A percentile compares a stretch with the other conserved stretches of the same genome.
Evolutionary conservation across 2,329 filamentous ascomycete species (phyloP).

Genomic region (Apiospora aurea): DNA sequence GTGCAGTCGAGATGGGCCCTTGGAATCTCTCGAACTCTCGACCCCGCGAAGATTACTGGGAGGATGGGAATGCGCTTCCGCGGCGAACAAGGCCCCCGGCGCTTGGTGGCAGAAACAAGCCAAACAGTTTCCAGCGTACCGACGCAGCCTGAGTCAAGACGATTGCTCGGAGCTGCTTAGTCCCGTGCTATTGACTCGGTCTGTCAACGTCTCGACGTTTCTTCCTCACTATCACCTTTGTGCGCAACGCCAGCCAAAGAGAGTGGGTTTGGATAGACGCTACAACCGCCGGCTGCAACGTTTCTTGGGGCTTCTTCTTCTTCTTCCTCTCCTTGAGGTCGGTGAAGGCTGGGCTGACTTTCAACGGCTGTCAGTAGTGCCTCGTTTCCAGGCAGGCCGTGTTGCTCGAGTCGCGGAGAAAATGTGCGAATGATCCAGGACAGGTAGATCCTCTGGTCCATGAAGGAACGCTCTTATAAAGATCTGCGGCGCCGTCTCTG

Average conservation of each 20-base stretch:
- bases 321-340: background rate
- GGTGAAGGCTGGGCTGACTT: constrained; percentile 8
- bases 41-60: background rate
- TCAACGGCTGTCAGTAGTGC: background rate
- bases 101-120: constrained; percentile 16
- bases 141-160: background rate
- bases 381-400: constrained; percentile 1
- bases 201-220: constrained; percentile 11
- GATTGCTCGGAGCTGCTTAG: constrained; percentile 15
- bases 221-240: constrained; percentile 10
- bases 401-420: constrained; percentile 17
- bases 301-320: background rate
- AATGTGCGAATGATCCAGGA: constrained; percentile 23
- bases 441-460: constrained; percentile 23
- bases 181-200: constrained; percentile 20
- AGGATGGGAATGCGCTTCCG: constrained; percentile 3
- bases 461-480: background rate
- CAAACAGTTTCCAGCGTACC: background rate
- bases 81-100: background rate
- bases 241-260: background rate
- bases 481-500: background rate
- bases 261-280: background rate
- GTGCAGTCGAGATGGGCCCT: constrained; percentile 12
- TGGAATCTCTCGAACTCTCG: constrained; percentile 13
- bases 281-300: constrained; percentile 1